These are phyloP conservation scores for Histomonas meleagridis DNA, from an alignment of 208 protist genomes.

Conservation along the genomic window DNA sequence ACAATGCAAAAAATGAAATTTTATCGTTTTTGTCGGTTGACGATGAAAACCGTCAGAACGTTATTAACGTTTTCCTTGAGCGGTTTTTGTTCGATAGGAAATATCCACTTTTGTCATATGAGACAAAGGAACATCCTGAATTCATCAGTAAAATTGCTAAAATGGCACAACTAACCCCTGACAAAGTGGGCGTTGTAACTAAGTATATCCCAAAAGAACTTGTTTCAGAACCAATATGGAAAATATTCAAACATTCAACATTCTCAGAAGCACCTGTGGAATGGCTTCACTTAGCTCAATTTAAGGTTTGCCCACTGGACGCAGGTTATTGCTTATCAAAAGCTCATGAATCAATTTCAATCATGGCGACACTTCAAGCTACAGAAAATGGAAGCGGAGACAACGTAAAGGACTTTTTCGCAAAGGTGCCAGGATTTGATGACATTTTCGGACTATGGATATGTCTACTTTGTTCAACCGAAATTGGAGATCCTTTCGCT, in stretches of 20 bases:
- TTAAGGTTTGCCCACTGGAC: not conserved
- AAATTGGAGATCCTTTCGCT: not conserved
- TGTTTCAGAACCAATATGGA: no score
- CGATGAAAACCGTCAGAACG: not conserved
- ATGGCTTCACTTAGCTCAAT: not conserved
- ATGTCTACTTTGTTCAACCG: not conserved
- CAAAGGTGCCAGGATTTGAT: slow-evolving; percentile 1
- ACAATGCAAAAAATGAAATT: not conserved
- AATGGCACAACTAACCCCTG: not conserved
- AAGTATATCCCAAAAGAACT: not conserved
- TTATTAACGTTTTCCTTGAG: not conserved
- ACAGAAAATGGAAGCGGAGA: not conserved
- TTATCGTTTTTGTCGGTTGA: not conserved
- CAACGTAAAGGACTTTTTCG: not conserved
- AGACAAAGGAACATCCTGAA: not conserved
- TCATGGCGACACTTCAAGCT: not conserved
- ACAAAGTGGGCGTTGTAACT: not conserved
- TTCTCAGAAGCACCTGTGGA: not conserved
- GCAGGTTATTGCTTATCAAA: not conserved
- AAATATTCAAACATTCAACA: not conserved
- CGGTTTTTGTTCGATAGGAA: not conserved
- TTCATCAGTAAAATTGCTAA: not conserved
- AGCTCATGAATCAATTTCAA: not conserved
- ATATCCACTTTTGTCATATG: not conserved
- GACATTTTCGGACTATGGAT: slow-evolving; percentile 11